Percentiles rank a stretch among this genome's conserved stretches.
Evolutionary conservation across 2,329 filamentous ascomycete species (phyloP).

Genomic region (Clarireedia monteithiana): DNA sequence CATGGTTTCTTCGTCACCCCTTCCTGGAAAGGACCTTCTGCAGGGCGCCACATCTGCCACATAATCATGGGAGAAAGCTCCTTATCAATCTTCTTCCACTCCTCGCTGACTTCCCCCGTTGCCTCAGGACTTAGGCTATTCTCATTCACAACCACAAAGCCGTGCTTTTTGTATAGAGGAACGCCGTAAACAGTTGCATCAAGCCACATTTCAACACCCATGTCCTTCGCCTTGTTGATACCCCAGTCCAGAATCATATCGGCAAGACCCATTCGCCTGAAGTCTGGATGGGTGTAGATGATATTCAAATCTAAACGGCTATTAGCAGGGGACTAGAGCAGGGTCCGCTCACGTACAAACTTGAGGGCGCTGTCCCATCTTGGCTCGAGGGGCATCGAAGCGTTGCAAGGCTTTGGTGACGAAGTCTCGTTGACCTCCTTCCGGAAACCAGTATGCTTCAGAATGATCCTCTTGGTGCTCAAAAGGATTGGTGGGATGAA

Average conservation of each 20-base stretch:
- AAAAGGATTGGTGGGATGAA: not conserved
- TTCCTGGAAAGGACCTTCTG: not conserved
- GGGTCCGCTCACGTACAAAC: not conserved
- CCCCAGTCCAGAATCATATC: conserved; percentile 5
- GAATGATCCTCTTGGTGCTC: not conserved
- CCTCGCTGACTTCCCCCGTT: not conserved
- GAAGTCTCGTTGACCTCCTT: conserved; percentile 1
- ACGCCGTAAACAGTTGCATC: conserved; percentile 3
- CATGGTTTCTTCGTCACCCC: not conserved
- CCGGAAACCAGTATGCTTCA: conserved; percentile 1
- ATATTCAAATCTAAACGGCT: conserved; percentile 4
- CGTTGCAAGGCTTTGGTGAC: not conserved
- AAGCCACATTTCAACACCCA: conserved; percentile 5
- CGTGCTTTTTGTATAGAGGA: conserved; percentile 2
- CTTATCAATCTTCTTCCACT: conserved; percentile 5
- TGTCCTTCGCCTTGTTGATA: conserved; percentile 1
- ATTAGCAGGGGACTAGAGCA: not conserved
- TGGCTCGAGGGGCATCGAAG: not conserved
- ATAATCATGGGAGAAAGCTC: not conserved
- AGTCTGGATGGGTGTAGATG: conserved; percentile 7
- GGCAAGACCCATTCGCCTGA: conserved; percentile 3
- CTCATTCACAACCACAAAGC: not conserved
- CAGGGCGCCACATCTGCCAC: conserved; percentile 2
- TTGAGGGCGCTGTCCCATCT: not conserved
- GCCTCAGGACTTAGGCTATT: not conserved